A percentile compares a stretch with the other conserved stretches of the same genome.
Conservation (phyloP, 2,329 filamentous ascomycete genomes). For the Colletotrichum orbiculare region DNA sequence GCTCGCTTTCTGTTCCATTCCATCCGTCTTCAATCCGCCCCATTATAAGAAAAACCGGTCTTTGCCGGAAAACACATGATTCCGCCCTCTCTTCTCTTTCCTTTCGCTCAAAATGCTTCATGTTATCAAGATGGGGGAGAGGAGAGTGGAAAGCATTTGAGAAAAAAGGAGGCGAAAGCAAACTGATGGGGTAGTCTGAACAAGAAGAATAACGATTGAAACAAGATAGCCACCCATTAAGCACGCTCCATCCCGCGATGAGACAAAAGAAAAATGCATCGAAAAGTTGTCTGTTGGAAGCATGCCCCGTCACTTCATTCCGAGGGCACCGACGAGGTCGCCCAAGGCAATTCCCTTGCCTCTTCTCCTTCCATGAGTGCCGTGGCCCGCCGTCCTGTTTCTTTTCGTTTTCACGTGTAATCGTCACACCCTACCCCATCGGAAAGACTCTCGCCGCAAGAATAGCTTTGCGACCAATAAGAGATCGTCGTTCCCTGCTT, state of each 20-base stretch:
- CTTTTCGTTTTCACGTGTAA: conserved; percentile 27
- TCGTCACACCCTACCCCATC: conserved; percentile 20
- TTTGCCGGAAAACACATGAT: neutral
- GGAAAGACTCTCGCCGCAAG: neutral
- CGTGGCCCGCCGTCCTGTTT: conserved; percentile 9
- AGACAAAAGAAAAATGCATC: conserved; percentile 17
- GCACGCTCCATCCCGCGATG: conserved; percentile 1
- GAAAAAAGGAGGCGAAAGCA: conserved; percentile 1
- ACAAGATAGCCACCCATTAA: conserved; percentile 2
- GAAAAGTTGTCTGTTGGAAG: no score
- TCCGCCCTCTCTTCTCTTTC: neutral
- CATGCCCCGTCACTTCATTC: no score
- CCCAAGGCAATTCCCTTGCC: neutral
- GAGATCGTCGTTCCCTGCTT: no score
- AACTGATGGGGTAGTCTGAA: conserved; percentile 5
- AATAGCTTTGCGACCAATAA: no score
- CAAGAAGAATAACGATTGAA: conserved; percentile 1
- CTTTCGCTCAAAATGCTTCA: conserved; percentile 30
- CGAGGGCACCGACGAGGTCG: no score
- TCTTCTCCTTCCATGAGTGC: neutral
- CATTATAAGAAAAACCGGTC: neutral
- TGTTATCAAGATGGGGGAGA: neutral
- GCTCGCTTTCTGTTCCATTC: neutral
- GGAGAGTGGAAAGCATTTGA: neutral
- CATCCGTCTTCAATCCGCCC: neutral